Evolutionary conservation across 2,329 filamentous ascomycete genomes (phyloP), one percentile per base, ranked within the genome.

Genomic region (Monilinia fructicola): DNA sequence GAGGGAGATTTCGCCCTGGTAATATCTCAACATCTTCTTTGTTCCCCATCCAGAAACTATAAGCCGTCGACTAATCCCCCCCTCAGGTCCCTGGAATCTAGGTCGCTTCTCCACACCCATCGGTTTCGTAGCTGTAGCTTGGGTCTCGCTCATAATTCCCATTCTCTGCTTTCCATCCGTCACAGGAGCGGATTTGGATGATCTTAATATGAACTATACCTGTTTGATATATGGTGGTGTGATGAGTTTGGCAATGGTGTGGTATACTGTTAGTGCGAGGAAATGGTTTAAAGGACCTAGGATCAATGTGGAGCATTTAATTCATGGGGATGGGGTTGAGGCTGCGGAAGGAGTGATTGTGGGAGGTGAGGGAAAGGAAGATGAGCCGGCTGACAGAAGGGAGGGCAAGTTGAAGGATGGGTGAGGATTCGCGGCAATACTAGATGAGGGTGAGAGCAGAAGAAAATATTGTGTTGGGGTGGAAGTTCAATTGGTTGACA

Each of bases 211-310:
- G 88, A 90, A 91, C 73, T 91, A 87, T 85, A 90, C 88, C 1
- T 84, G 80, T 70, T 78, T 90, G 31, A 87, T 89, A 11, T 90
- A 88, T 76, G 87, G 87, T 6, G 87, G 79, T 3, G 84, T 86
- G 0, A 90, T 90, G 87, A 67, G 85, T 4, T 74, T 81, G 3
- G 80, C 86, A 5, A 77, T 81, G 3, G 76, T 87, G 18, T 90
- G 87, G 86, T 91, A 87, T 81, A 78, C 85, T 52, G 77, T 90
- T 5, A 82, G 84, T 70, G 88, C 88, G 12, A 81, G 81, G 59
- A 87, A 85, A 73, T 90, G 88, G 88, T 91, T 90, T 77, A 88
- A 85, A 72, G 88, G 88, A 0, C 88, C 88, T 0, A 89, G 86
- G 78, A 84, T 90, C 68, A 90, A 90, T 72, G 79, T 90, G 35